Base-by-base conservation (phyloP, 352 stramenopile species). In the Globisporangium camurandrum region DNA sequence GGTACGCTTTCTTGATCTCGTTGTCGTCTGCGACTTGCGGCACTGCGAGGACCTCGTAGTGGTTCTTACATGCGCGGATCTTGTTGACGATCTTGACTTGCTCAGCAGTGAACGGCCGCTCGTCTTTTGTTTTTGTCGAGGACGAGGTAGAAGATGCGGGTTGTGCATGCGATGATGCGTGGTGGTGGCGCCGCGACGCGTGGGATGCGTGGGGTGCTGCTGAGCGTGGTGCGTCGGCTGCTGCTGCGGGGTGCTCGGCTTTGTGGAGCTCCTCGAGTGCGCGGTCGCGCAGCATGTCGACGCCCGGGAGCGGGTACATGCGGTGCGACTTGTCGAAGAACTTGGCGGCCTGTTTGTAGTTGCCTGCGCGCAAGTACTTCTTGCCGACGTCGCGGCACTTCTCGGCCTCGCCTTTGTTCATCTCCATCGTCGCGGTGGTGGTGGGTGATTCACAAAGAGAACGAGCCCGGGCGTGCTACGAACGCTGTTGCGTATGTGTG, bases 271-370 rank as follows among this genome's bases (percentile, higher is more conserved):
- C 81, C 16, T 67, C 51, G 34, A 84, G 65, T 27, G 81, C 81
- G 10, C 81, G 77, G 45, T 88, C 71, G 26, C 80, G 70, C 74
- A 93, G 76, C 23, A 77, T 76, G 56, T 92, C 80, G 22, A 91
- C 86, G 9, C 84, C 88, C 2, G 88, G 70, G 41, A 97, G 58
- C 26, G 85, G 85, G 54, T 84, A 97, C 64, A 97, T 82, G 41
- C 81, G 85, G 39, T 93, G 69, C 19, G 84, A 95, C 63, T 96
- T 97, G 33, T 96, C 82, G 48, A 97, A 95, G 61, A 94, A 97
- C 68, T 95, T 95, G 47, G 92, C 67, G n/a, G 88, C 86, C 55
- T 96, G 86, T 48, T 69, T 66, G 64, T 72, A 94, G 54, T 91
- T 88, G 38, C 84, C 77, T n/a, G 84, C 60, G 59, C 80, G 80